A percentile compares a stretch with the other conserved stretches of the same genome.
These are phyloP conservation scores for Mucor ambiguus DNA, from an alignment of 371 early-diverging fungal species.

Conservation along the genomic window DNA sequence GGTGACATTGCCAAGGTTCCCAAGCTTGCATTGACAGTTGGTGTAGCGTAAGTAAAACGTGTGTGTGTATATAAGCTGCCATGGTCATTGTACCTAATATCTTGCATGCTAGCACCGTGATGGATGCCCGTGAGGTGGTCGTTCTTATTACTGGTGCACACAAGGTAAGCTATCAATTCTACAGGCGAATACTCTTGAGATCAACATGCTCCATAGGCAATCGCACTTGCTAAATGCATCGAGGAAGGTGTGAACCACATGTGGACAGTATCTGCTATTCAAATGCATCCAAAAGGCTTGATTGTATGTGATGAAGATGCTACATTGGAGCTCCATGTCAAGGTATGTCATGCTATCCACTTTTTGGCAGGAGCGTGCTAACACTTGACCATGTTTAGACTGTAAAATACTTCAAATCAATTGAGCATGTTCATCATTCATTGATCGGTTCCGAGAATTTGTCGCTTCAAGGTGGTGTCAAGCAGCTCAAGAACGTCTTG, in stretches of 20 bases:
- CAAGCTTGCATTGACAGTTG: conserved; percentile 85
- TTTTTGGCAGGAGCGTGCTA: background rate
- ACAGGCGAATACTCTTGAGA: background rate
- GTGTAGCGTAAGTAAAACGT: conserved; percentile 65
- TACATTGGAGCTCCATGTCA: conserved; percentile 84
- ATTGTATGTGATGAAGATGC: conserved; percentile 90
- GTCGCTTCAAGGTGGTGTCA: conserved; percentile 67
- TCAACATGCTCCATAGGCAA: conserved; percentile 40
- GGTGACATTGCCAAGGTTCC: conserved; percentile 86
- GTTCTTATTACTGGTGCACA: conserved; percentile 86
- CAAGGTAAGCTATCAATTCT: conserved; percentile 41
- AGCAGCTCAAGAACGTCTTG: conserved; percentile 19
- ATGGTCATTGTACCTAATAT: background rate
- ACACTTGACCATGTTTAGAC: conserved; percentile 42
- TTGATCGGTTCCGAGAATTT: conserved; percentile 81
- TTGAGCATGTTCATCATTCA: conserved; percentile 85
- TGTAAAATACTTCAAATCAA: conserved; percentile 89
- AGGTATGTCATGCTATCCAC: conserved; percentile 25
- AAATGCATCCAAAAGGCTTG: conserved; percentile 80
- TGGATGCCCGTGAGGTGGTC: conserved; percentile 85
- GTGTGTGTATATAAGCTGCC: background rate
- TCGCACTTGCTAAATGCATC: conserved; percentile 83
- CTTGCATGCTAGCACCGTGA: conserved; percentile 64
- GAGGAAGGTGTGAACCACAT: conserved; percentile 86
- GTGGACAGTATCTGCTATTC: conserved; percentile 90